A percentile compares a stretch with the other conserved stretches of the same genome.
phyloP scores from a whole-genome alignment of 805 yeast species.

The Saturnispora sanitii region DNA sequence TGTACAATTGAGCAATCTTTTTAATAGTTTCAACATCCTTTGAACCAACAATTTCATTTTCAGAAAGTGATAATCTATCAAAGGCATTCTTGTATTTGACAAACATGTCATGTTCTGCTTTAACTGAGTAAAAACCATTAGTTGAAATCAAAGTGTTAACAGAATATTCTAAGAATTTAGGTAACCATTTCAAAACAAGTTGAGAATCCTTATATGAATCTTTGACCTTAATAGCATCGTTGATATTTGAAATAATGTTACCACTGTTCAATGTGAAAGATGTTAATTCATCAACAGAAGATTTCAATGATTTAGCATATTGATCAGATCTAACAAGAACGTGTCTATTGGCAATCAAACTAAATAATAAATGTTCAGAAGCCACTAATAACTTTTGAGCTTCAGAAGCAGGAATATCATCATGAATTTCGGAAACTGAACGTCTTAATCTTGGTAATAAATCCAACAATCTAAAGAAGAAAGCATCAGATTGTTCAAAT shows the following conservation, averaged over 20 bases:
- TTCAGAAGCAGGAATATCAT: slow-evolving; percentile 68
- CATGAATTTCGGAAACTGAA: slow-evolving; percentile 47
- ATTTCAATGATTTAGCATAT: slow-evolving; percentile 9
- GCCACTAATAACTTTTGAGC: slow-evolving; percentile 69
- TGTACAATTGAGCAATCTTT: slow-evolving; percentile 18
- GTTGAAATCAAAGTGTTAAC: slow-evolving; percentile 13
- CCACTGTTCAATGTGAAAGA: neutral
- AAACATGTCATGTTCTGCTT: slow-evolving; percentile 13
- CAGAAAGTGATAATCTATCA: slow-evolving; percentile 3
- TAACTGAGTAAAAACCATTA: slow-evolving; percentile 4
- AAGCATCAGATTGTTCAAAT: slow-evolving; percentile 34
- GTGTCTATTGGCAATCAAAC: slow-evolving; percentile 44
- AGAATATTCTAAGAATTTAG: slow-evolving; percentile 31
- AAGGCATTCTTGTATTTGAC: slow-evolving; percentile 22
- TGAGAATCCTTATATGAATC: slow-evolving; percentile 2
- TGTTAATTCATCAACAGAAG: slow-evolving; percentile 2
- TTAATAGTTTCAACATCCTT: slow-evolving; percentile 14
- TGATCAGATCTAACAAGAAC: slow-evolving; percentile 32
- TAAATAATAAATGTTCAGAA: slow-evolving; percentile 57
- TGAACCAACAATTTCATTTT: slow-evolving; percentile 12
- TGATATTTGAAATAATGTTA: neutral
- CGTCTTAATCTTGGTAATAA: slow-evolving; percentile 70
- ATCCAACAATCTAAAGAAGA: slow-evolving; percentile 66
- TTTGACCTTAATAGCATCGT: neutral
- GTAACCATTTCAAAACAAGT: slow-evolving; percentile 25